Conservation (phyloP, 2,329 filamentous ascomycete genomes). For the Alternaria postmessia region DNA sequence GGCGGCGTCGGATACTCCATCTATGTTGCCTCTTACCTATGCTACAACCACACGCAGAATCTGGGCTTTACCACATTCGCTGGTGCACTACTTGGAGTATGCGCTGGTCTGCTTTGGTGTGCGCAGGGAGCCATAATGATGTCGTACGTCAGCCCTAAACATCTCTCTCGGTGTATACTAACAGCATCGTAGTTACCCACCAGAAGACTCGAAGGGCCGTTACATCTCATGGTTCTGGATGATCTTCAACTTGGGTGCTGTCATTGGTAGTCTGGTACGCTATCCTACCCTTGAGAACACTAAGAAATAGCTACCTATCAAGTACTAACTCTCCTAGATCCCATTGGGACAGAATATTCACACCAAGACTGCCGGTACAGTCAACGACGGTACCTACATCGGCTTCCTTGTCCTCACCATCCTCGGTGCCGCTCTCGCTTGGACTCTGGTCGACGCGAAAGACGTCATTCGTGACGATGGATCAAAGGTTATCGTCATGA, state of each 20-base stretch:
- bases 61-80: slow-evolving; percentile 78
- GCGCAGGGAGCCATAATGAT: slow-evolving; percentile 89
- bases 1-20: slow-evolving; percentile 80
- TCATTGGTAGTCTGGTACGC: slow-evolving; percentile 77
- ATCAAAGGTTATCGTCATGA: slow-evolving; percentile 83
- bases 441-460: slow-evolving; percentile 74
- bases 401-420: slow-evolving; percentile 87
- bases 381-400: slow-evolving; percentile 83
- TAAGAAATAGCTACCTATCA: slow-evolving; percentile 19
- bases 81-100: slow-evolving; percentile 78
- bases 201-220: slow-evolving; percentile 80
- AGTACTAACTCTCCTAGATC: slow-evolving; percentile 58
- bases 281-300: slow-evolving; percentile 44
- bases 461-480: slow-evolving; percentile 79
- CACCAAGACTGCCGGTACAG: slow-evolving; percentile 59
- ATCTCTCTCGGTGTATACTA: too few species aligned
- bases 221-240: slow-evolving; percentile 95
- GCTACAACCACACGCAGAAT: slow-evolving; percentile 73
- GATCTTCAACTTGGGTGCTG: slow-evolving; percentile 91
- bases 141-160: slow-evolving; percentile 53
- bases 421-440: slow-evolving; percentile 72
- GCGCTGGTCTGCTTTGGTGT: slow-evolving; percentile 82
- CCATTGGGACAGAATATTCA: slow-evolving; percentile 77
- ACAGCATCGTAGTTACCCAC: slow-evolving; percentile 65
- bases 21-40: slow-evolving; percentile 75